These are phyloP conservation scores for Litsea cubeba DNA, from an alignment of 164 flowering plant species.

Conservation along the genomic window DNA sequence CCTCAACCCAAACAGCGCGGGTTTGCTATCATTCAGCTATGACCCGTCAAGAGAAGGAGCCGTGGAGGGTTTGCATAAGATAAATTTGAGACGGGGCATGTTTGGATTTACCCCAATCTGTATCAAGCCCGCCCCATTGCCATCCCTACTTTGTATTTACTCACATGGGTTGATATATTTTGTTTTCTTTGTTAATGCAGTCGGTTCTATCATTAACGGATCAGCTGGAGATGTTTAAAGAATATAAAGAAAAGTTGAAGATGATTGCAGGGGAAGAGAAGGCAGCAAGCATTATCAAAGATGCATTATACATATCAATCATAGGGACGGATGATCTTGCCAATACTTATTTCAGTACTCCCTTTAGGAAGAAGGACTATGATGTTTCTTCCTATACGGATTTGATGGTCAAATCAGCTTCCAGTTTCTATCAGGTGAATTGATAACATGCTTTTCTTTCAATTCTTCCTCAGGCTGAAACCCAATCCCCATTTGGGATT, in stretches of 20 bases:
- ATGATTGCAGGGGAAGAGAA: slow-evolving; percentile 5
- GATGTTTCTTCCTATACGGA: slow-evolving; percentile 18
- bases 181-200: neutral
- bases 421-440: slow-evolving; percentile 4
- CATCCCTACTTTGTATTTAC: too few species aligned
- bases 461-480: too few species aligned
- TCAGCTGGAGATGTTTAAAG: slow-evolving; percentile 2
- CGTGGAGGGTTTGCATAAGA: too few species aligned
- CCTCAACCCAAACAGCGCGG: too few species aligned
- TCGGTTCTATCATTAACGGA: neutral
- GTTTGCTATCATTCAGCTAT: too few species aligned
- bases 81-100: too few species aligned
- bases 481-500: slow-evolving; percentile 12
- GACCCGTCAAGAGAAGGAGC: too few species aligned
- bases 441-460: neutral
- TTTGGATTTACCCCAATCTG: too few species aligned
- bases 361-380: slow-evolving; percentile 2
- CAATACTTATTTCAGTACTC: slow-evolving; percentile 6
- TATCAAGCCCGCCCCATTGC: too few species aligned
- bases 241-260: slow-evolving; percentile 7
- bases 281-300: neutral
- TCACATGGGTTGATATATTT: neutral
- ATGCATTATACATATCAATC: neutral
- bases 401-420: slow-evolving; percentile 14
- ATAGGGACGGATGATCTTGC: slow-evolving; percentile 10